Evolutionary conservation across 179 eudicot genomes (phyloP).

Genomic region (Patellifolia procumbens): DNA sequence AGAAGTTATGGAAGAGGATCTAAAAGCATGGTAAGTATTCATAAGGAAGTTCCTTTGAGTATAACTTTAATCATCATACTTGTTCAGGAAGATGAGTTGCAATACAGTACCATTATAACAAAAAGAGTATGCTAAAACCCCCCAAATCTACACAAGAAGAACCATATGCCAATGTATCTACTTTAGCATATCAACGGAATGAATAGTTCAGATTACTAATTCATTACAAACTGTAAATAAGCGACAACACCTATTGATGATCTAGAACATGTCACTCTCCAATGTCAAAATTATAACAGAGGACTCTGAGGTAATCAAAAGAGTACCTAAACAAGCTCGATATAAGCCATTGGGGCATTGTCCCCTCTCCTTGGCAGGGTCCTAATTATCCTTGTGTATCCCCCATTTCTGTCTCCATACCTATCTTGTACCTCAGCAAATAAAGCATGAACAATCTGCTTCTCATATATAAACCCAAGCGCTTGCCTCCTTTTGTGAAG

Average conservation of each 20-base stretch:
- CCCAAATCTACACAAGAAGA: not conserved
- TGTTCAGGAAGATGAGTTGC: constrained; percentile 2
- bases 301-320: not conserved
- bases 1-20: not conserved
- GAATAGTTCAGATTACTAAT: not conserved
- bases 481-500: constrained; percentile 96
- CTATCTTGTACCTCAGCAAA: constrained; percentile 90
- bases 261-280: not conserved
- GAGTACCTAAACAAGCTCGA: constrained; percentile 60
- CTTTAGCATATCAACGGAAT: not conserved
- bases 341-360: constrained; percentile 82
- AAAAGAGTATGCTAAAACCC: constrained; percentile 7
- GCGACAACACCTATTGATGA: not conserved
- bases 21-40: not conserved
- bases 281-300: constrained; percentile 6
- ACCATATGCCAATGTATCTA: not conserved
- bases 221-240: constrained; percentile 6
- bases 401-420: constrained; percentile 88
- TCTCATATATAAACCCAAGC: constrained; percentile 83
- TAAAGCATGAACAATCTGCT: constrained; percentile 84
- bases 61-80: not conserved
- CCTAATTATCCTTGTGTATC: constrained; percentile 82
- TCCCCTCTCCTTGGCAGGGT: constrained; percentile 77
- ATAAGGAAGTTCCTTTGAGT: not conserved
- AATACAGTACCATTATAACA: not conserved